Percentiles rank a stretch among this genome's conserved stretches.
These are phyloP conservation scores for Zangia roseola DNA, from an alignment of 768 basidiomycete genomes.

Conservation along the genomic window DNA sequence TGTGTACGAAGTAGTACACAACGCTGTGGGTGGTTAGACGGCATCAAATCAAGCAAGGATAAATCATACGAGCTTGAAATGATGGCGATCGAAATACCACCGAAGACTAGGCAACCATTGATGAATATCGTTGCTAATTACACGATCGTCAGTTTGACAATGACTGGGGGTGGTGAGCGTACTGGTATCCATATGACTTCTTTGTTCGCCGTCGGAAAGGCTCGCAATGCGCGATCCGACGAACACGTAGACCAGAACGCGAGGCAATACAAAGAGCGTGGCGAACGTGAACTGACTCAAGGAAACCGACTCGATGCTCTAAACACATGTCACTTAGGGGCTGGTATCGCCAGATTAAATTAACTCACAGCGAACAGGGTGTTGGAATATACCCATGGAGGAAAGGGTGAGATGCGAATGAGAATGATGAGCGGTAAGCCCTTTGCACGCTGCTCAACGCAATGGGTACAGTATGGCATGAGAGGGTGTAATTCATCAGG, in stretches of 20 bases:
- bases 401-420: slow-evolving; percentile 78
- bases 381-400: slow-evolving; percentile 88
- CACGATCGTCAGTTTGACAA: slow-evolving; percentile 10
- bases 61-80: slow-evolving; percentile 64
- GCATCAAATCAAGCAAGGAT: slow-evolving; percentile 5
- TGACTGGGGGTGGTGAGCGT: slow-evolving; percentile 19
- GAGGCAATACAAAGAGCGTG: slow-evolving; percentile 70
- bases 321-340: slow-evolving; percentile 8
- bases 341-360: not conserved
- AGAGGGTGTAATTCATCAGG: not conserved
- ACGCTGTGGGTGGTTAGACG: slow-evolving; percentile 42
- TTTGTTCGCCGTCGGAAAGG: slow-evolving; percentile 73
- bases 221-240: slow-evolving; percentile 74
- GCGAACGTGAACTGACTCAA: slow-evolving; percentile 77
- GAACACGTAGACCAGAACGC: slow-evolving; percentile 69
- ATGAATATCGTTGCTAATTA: slow-evolving; percentile 59
- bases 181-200: slow-evolving; percentile 77
- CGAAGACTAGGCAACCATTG: slow-evolving; percentile 57
- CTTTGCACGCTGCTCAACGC: slow-evolving; percentile 53
- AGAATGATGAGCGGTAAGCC: slow-evolving; percentile 82
- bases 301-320: slow-evolving; percentile 74
- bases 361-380: slow-evolving; percentile 68
- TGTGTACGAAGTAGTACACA: slow-evolving; percentile 63
- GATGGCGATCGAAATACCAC: slow-evolving; percentile 57
- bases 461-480: slow-evolving; percentile 1